Evolutionary conservation across 2,329 filamentous ascomycete species (phyloP).

Genomic region (Xylariaceae sp.): DNA sequence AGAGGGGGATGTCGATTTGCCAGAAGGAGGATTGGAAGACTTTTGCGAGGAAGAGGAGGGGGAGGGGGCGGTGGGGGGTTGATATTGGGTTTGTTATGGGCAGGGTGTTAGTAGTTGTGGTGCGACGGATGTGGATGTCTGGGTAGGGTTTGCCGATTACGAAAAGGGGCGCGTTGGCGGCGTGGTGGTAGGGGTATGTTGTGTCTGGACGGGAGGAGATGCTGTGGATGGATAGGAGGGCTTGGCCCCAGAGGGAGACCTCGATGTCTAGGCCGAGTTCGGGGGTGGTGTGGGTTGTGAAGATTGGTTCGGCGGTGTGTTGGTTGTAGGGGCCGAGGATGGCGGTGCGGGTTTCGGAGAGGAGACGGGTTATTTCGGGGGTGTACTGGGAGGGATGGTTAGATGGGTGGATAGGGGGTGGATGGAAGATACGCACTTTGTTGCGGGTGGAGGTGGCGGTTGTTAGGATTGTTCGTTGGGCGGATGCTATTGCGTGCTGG

Average conservation of each 20-base stretch:
- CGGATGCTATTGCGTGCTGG: conserved; percentile 20
- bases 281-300: too few species aligned
- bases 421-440: too few species aligned
- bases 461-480: neutral
- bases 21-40: conserved; percentile 29
- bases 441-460: too few species aligned
- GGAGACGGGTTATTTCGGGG: too few species aligned
- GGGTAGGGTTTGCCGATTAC: neutral
- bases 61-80: conserved; percentile 15
- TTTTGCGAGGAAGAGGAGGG: conserved; percentile 20
- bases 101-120: too few species aligned
- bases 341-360: too few species aligned
- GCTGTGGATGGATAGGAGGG: neutral
- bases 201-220: neutral
- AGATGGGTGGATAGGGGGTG: too few species aligned
- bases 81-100: too few species aligned
- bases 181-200: neutral
- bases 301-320: too few species aligned
- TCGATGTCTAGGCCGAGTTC: conserved; percentile 18
- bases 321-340: too few species aligned
- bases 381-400: too few species aligned
- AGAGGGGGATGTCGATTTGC: conserved; percentile 18
- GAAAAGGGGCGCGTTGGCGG: neutral
- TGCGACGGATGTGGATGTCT: too few species aligned
- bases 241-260: conserved; percentile 18